A percentile compares a stretch with the other conserved stretches of the same genome.
Evolutionary conservation across 83 land plant species (phyloP).

Genomic region (Isoetes engelmannii): DNA sequence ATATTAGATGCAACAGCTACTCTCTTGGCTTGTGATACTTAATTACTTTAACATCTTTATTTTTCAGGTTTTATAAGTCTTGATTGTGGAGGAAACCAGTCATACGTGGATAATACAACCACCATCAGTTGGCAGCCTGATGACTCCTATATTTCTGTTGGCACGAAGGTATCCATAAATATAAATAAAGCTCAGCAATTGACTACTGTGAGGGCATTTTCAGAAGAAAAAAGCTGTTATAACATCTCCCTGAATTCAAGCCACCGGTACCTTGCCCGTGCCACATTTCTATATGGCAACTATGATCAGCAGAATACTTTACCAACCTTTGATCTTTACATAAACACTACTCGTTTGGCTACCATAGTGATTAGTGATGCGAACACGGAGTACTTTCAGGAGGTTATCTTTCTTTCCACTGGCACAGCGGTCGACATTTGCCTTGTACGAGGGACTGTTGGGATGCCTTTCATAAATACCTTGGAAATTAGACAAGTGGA

Average conservation of each 20-base stretch:
- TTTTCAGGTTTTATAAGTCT: slow-evolving; percentile 63
- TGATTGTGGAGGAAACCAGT: slow-evolving; percentile 62
- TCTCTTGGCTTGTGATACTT: too few species aligned
- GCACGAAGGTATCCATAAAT: slow-evolving; percentile 12
- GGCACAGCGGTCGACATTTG: slow-evolving; percentile 49
- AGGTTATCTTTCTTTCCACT: slow-evolving; percentile 49
- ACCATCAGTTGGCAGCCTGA: slow-evolving; percentile 61
- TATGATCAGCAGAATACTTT: slow-evolving; percentile 53
- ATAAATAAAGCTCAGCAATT: slow-evolving; percentile 17
- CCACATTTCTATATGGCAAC: slow-evolving; percentile 68
- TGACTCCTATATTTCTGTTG: slow-evolving; percentile 34
- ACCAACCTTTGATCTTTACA: slow-evolving; percentile 64
- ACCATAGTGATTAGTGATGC: slow-evolving; percentile 58
- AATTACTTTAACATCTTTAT: too few species aligned
- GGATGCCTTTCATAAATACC: slow-evolving; percentile 40
- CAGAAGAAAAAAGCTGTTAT: slow-evolving; percentile 49
- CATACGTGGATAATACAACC: slow-evolving; percentile 39
- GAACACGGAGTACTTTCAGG: slow-evolving; percentile 27
- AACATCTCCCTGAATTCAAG: slow-evolving; percentile 41
- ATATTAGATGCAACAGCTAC: too few species aligned
- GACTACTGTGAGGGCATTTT: too few species aligned
- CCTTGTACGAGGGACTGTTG: slow-evolving; percentile 52
- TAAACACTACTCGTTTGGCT: slow-evolving; percentile 64
- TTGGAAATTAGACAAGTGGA: slow-evolving; percentile 34
- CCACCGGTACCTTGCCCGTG: slow-evolving; percentile 59